A percentile compares a stretch with the other conserved stretches of the same genome.
phyloP scores from a whole-genome alignment of 1,139 yeast species.

The Yamadazyma sp. region DNA sequence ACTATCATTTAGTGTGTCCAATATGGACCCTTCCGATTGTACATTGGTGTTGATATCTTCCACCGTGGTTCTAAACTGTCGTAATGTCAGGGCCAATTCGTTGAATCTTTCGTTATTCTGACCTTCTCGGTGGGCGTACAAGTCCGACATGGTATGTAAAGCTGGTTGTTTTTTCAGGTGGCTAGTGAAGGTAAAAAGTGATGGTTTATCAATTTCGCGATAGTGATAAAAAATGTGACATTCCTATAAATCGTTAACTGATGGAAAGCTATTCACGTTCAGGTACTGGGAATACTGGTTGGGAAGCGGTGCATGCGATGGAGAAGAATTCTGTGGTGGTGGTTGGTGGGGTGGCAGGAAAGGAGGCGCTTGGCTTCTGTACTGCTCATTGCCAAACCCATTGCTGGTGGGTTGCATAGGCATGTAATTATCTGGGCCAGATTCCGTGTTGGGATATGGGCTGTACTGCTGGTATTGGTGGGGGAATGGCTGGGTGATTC shows the following conservation, averaged over 20 bases:
- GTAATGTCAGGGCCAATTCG: constrained; percentile 44
- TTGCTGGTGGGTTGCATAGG: constrained; percentile 16
- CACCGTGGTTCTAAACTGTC: constrained; percentile 46
- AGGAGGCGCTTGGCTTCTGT: background rate
- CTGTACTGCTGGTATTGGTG: background rate
- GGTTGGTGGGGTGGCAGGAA: constrained; percentile 1
- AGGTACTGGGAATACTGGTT: constrained; percentile 25
- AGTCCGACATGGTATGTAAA: constrained; percentile 27
- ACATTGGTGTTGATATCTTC: constrained; percentile 45
- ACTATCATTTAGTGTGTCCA: constrained; percentile 59
- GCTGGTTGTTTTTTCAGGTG: background rate
- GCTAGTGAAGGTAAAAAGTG: background rate
- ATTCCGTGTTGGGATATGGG: constrained; percentile 3
- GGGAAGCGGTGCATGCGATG: constrained; percentile 1
- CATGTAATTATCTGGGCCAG: constrained; percentile 3
- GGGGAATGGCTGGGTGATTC: constrained; percentile 15
- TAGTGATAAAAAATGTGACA: too few species aligned
- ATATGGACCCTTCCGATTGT: constrained; percentile 45
- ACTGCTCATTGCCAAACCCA: constrained; percentile 17
- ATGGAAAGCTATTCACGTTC: constrained; percentile 33
- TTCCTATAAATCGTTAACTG: constrained; percentile 22
- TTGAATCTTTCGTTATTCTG: constrained; percentile 48
- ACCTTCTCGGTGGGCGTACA: constrained; percentile 45
- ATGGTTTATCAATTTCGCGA: background rate
- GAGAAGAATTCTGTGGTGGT: constrained; percentile 5